Conservation (phyloP, 164 flowering plant species). For the Paratinospora sagittata region DNA sequence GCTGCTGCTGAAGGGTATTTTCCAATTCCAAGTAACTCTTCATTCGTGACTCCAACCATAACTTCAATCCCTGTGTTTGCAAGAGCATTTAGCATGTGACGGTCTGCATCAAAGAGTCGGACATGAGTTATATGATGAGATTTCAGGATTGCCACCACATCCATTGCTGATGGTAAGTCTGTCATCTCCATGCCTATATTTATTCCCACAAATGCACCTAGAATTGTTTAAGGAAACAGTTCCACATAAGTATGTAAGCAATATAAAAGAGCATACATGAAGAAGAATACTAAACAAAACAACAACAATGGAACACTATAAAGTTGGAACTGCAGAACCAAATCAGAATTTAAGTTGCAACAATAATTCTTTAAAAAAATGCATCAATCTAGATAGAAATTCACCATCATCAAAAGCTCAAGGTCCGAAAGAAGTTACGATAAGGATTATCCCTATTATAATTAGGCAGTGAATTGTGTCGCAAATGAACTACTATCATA, state of each 20-base stretch:
- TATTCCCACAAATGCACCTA: slow-evolving; percentile 65
- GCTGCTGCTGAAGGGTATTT: slow-evolving; percentile 64
- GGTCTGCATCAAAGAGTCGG: slow-evolving; percentile 61
- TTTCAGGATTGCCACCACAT: slow-evolving; percentile 50
- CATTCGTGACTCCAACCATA: slow-evolving; percentile 69
- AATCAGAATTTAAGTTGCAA: background rate
- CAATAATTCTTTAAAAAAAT: background rate
- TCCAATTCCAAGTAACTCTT: slow-evolving; percentile 68
- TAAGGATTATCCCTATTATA: too few species aligned
- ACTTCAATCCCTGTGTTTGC: slow-evolving; percentile 67
- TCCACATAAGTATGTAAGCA: background rate
- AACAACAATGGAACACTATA: background rate
- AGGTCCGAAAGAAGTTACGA: too few species aligned
- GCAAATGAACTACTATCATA: too few species aligned
- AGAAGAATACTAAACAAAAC: background rate
- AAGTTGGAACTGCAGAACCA: background rate
- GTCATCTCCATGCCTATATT: slow-evolving; percentile 62
- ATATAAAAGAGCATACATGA: background rate
- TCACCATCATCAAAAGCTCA: too few species aligned
- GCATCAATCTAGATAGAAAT: too few species aligned
- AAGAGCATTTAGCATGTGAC: slow-evolving; percentile 58
- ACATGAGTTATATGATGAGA: slow-evolving; percentile 60
- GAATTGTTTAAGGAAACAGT: slow-evolving; percentile 5
- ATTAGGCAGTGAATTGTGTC: too few species aligned
- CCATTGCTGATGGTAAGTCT: slow-evolving; percentile 45